Evolutionary conservation across 345 rosid genomes (phyloP).

Genomic region (Hevea brasiliensis): DNA sequence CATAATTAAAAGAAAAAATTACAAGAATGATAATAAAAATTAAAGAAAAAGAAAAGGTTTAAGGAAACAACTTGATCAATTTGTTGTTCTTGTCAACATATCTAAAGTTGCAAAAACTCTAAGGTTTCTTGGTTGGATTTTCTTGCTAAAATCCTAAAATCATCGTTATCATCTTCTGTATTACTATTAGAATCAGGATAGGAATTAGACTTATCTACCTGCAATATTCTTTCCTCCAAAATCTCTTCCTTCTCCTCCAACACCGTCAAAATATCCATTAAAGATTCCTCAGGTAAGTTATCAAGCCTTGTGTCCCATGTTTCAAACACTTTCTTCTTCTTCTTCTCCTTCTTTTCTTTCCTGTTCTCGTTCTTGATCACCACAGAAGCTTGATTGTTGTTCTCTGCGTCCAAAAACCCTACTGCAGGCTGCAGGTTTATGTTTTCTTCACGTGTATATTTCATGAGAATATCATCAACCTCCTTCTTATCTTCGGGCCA

Average conservation of each 20-base stretch:
- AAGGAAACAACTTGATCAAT: no score
- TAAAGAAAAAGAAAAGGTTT: no score
- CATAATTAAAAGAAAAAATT: no score
- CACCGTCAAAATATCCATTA: not conserved
- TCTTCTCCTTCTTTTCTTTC: not conserved
- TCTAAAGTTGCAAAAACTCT: not conserved
- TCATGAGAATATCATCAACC: not conserved
- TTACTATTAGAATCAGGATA: no score
- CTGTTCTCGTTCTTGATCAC: not conserved
- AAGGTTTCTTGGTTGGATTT: not conserved
- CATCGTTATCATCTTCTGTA: no score
- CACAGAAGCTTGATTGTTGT: not conserved
- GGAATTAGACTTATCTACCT: no score
- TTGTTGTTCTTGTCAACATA: not conserved
- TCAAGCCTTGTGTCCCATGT: conserved; percentile 5
- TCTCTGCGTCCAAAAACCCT: not conserved
- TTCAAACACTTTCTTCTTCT: not conserved
- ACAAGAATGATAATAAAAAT: no score
- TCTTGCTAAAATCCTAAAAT: no score
- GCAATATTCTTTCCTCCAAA: not conserved
- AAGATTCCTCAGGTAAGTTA: conserved; percentile 4
- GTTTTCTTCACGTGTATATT: not conserved
- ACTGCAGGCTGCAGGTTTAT: not conserved
- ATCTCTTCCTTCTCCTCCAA: not conserved
- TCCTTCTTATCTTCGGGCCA: not conserved